Base-by-base conservation (phyloP, 129 eudicot genomes). In the Saussurea involucrata region DNA sequence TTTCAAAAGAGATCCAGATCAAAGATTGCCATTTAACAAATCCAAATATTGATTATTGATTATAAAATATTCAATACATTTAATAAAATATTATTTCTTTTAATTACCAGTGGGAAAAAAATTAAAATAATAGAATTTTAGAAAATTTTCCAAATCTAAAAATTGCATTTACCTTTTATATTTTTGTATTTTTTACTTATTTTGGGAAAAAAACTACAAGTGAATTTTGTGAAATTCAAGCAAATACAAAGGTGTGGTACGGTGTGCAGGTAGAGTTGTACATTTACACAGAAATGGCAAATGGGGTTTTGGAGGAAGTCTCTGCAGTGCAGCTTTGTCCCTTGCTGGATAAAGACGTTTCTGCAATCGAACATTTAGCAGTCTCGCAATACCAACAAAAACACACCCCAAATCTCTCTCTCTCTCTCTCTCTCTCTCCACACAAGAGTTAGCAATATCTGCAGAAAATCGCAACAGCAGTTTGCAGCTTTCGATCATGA, bases 281-380 rank as follows among this genome's bases (percentile, higher is more conserved):
- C 75, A 49, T n/a, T 37, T 12, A 25, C 61, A 64, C 79, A 40
- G 24, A 32, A 79, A 29, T 79, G 72, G 73, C n/a, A 24, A 18
- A 20, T 57, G 64, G 66, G 42, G 18, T 44, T 46, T 46, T 31
- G 9, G 58, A 44, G 15, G 15, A 13, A 65, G 68, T 57, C 78
- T 63, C 78, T 36, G 53, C 72, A 79, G 83, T 36, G 53, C 72
- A 79, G 31, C 11, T 74, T 80, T 74, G 76, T 81, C 76, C 18
- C 42, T 60, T n/a, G 53, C 53, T 29, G 18, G 72, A 76, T 13
- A 66, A 66, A 8, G 73, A 76, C 80, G 55, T 76, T 69, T 76
- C 49, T 5, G 5, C 36, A 24, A 37, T 12, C 24, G 31, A 6
- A 18, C 40, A 22, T 34, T 53, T n/a, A 42, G 34, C 10, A 31